Percentiles rank a stretch among this genome's conserved stretches.
These are phyloP conservation scores for Trichoderma atrobrunneum DNA, from an alignment of 2,329 filamentous ascomycete genomes.

Conservation along the genomic window DNA sequence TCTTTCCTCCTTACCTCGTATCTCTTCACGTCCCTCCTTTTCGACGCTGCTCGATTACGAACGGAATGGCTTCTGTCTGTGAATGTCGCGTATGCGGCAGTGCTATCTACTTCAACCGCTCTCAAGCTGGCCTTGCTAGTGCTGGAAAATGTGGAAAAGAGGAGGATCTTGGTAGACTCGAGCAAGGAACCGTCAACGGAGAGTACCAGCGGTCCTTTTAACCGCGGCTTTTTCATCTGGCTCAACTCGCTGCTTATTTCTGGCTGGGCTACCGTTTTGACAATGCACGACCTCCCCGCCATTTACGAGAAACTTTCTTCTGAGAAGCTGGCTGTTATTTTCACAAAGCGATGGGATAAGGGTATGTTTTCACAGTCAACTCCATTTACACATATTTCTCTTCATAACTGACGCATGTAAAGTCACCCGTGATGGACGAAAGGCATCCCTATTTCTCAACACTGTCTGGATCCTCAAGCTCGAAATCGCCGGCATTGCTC, in stretches of 20 bases:
- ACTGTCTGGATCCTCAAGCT: conserved; percentile 28
- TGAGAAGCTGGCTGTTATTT: conserved; percentile 26
- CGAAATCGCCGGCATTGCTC: conserved; percentile 32
- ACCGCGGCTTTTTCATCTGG: conserved; percentile 35
- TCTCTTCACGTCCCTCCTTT: conserved; percentile 31
- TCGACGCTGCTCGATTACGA: conserved; percentile 33
- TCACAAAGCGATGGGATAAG: conserved; percentile 27
- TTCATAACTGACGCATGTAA: conserved; percentile 9
- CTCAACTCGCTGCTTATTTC: conserved; percentile 44
- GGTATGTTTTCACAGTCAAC: conserved; percentile 10
- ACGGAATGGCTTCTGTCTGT: conserved; percentile 34
- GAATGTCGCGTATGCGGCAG: conserved; percentile 27
- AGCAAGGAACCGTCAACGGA: conserved; percentile 46
- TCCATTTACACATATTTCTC: fast-evolving
- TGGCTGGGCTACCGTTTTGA: conserved; percentile 42
- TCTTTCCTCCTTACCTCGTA: conserved; percentile 33
- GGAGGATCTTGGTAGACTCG: conserved; percentile 35
- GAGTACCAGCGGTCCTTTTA: conserved; percentile 42
- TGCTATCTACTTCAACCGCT: conserved; percentile 24
- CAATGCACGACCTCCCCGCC: conserved; percentile 28
- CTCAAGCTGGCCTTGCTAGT: conserved; percentile 29
- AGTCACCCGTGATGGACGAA: conserved; percentile 23
- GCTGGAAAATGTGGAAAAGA: conserved; percentile 34
- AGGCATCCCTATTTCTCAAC: conserved; percentile 29
- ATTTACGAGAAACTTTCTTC: conserved; percentile 34